These are phyloP conservation scores for Rhizophora mangle DNA, from an alignment of 345 rosid species.

Conservation along the genomic window DNA sequence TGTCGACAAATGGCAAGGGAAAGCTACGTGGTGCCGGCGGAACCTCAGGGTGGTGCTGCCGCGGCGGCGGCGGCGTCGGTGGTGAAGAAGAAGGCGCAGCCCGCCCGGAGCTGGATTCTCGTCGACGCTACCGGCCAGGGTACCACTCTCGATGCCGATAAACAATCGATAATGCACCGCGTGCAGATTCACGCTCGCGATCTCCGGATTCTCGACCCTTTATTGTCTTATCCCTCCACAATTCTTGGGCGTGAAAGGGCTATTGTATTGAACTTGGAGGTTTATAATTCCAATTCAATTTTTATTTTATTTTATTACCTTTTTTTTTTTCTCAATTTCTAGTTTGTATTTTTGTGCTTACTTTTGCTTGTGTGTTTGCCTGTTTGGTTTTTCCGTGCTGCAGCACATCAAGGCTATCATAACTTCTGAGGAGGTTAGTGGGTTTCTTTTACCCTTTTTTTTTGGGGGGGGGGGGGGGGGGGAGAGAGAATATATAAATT, in stretches of 20 bases:
- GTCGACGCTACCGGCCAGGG: constrained; percentile 54
- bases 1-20: constrained; percentile 53
- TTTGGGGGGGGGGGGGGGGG: no score
- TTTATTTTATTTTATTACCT: neutral
- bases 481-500: no score
- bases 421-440: constrained; percentile 85
- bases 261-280: constrained; percentile 94
- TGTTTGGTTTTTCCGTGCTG: constrained; percentile 12
- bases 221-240: constrained; percentile 87
- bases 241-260: constrained; percentile 98
- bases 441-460: neutral
- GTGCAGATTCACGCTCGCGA: constrained; percentile 98
- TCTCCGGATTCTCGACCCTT: constrained; percentile 89
- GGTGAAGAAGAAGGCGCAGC: constrained; percentile 60
- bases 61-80: constrained; percentile 25
- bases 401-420: constrained; percentile 98
- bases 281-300: neutral
- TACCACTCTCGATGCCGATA: constrained; percentile 60
- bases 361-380: neutral
- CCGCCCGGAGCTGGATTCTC: constrained; percentile 67
- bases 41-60: constrained; percentile 32
- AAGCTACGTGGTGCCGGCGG: constrained; percentile 64
- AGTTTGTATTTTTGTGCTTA: neutral
- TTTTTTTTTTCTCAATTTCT: neutral
- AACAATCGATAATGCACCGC: constrained; percentile 87